Percentiles rank a stretch among this genome's conserved stretches.
Evolutionary conservation across 495 filamentous ascomycete genomes (phyloP).

Genomic region (Tuber indicum): DNA sequence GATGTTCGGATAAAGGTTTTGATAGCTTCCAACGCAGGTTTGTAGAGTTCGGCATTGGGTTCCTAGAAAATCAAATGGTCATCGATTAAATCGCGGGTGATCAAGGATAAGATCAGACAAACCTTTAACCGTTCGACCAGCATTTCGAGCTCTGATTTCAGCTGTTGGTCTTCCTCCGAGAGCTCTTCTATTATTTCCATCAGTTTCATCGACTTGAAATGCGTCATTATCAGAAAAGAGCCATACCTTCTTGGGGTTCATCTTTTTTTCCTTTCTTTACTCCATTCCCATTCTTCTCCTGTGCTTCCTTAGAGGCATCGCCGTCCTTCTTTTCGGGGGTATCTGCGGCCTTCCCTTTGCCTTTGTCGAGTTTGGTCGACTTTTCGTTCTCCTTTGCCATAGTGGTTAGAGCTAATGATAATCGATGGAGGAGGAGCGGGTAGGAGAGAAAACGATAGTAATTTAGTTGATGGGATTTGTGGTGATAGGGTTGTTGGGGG

Average conservation of each 20-base stretch:
- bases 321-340: conserved; percentile 52
- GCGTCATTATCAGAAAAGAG: conserved; percentile 41
- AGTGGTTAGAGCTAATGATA: conserved; percentile 33
- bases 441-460: background rate
- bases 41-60: conserved; percentile 78
- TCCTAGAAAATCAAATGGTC: conserved; percentile 54
- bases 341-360: conserved; percentile 81
- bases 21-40: conserved; percentile 85
- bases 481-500: conserved; percentile 11
- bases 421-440: conserved; percentile 9
- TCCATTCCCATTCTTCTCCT: conserved; percentile 62
- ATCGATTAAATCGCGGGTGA: conserved; percentile 27
- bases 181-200: conserved; percentile 61
- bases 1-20: conserved; percentile 97
- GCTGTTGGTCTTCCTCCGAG: conserved; percentile 93
- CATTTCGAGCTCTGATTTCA: conserved; percentile 98
- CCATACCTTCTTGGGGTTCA: conserved; percentile 52
- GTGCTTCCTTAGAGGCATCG: conserved; percentile 57
- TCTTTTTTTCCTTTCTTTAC: conserved; percentile 58
- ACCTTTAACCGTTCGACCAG: conserved; percentile 91
- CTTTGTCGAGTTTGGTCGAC: conserved; percentile 81
- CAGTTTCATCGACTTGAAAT: conserved; percentile 35
- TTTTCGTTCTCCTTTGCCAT: conserved; percentile 89
- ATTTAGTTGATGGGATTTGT: conserved; percentile 7
- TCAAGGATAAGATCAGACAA: conserved; percentile 38